Evolutionary conservation across 345 rosid genomes (phyloP), one percentile per base, ranked within the genome.

Genomic region (Kernera saxatilis): DNA sequence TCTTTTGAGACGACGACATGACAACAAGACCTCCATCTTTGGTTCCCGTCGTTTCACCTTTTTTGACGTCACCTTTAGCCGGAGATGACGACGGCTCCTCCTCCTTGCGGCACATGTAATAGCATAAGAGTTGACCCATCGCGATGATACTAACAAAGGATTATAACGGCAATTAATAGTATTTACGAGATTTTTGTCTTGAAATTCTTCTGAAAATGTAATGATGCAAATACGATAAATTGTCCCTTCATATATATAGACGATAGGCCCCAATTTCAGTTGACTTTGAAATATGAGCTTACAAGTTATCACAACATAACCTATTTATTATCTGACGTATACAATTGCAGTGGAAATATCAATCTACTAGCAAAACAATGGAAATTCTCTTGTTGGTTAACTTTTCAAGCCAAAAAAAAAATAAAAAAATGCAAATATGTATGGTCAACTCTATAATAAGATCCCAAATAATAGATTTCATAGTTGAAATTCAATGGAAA

Each of bases 1-100:
- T 67, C 26, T 67, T 67, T 67, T 6, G 19, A 4, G 68, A 63
- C 14, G 53, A 54, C 30, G 71, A 25, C 54, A 57, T 32, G 35
- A 69, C 43, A 68, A 68, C 63, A 67, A 67, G 71, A 27, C 19
- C 40, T 53, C 72, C 72, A 54, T 67, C 72, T 67, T 67, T 67
- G 5, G 18, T 53, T 8, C 32, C 59, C 0, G 23, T 19, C 32
- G 9, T 66, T 19, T 12, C 32, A 41, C 64, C 23, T 40, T 68
- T 56, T 44, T 55, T 68, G 8, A 25, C 37, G 46, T 57, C 30
- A 40, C 25, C 23, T 37, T n/a, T 30, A 0, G 39, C 26, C 18
- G n/a, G 33, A 10, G 60, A 51, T 27, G 60, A 66, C 19, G 46
- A 15, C 8, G 19, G 5, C 25, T 35, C 44, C 22, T 43, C 11